Evolutionary conservation across 192 early-diverging fungal genomes (phyloP).

Genomic region (Entomortierella lignicola): DNA sequence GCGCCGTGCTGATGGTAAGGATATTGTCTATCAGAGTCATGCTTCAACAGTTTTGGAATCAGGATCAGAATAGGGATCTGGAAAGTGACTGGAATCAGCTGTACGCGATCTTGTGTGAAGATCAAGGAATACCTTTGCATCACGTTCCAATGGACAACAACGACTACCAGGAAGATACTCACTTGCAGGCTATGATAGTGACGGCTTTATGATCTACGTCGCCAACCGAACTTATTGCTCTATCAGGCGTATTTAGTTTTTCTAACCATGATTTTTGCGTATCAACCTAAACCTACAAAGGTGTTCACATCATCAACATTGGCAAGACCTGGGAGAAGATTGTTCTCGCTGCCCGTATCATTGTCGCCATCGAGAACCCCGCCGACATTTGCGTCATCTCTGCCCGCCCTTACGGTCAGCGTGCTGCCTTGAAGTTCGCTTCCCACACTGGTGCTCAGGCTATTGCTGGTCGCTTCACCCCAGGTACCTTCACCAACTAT

Average conservation of each 20-base stretch:
- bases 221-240: background rate
- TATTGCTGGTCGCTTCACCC: slow-evolving; percentile 99
- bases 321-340: slow-evolving; percentile 99
- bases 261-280: background rate
- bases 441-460: slow-evolving; percentile 98
- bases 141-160: too few species aligned
- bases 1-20: slow-evolving; percentile 93
- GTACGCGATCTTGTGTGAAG: too few species aligned
- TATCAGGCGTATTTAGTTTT: too few species aligned
- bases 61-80: background rate
- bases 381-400: slow-evolving; percentile 98
- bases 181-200: too few species aligned
- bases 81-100: too few species aligned
- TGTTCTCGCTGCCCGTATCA: slow-evolving; percentile 97
- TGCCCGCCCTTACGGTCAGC: slow-evolving; percentile 97
- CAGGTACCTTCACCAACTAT: slow-evolving; percentile 99
- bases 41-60: background rate
- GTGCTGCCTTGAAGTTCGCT: slow-evolving; percentile 98
- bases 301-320: slow-evolving; percentile 98
- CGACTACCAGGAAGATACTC: too few species aligned
- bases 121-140: too few species aligned
- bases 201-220: too few species aligned
- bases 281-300: slow-evolving; percentile 39
- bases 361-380: slow-evolving; percentile 98
- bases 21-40: background rate